Percentiles rank a stretch among this genome's conserved stretches.
Conservation (phyloP, 331 rosid genomes). For the Malus hybrid region DNA sequence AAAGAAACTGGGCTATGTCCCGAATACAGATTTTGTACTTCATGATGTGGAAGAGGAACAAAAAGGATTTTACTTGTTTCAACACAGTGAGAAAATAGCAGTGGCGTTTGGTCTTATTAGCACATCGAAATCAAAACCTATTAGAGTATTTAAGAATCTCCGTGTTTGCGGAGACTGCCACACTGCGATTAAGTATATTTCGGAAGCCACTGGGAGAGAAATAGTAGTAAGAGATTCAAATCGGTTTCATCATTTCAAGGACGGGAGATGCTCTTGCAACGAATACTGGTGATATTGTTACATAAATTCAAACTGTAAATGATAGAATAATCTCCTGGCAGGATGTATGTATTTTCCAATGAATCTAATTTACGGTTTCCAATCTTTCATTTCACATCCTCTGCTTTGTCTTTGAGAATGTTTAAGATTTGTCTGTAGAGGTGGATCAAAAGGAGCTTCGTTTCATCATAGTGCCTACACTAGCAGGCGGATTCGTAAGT, state of each 20-base stretch:
- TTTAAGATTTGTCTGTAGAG: background rate
- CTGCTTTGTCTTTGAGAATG: background rate
- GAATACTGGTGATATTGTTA: constrained; percentile 15
- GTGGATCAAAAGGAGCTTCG: background rate
- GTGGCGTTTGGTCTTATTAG: constrained; percentile 20
- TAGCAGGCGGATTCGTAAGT: background rate
- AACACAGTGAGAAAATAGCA: constrained; percentile 26
- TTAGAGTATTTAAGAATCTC: constrained; percentile 15
- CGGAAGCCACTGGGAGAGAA: constrained; percentile 18
- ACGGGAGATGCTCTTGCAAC: constrained; percentile 17
- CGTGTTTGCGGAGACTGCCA: background rate
- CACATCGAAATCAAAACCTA: constrained; percentile 7
- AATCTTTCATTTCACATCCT: background rate
- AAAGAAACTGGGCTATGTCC: constrained; percentile 12
- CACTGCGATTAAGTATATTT: constrained; percentile 15
- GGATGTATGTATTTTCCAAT: background rate
- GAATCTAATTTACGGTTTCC: background rate
- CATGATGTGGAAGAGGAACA: constrained; percentile 14
- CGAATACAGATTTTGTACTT: constrained; percentile 16
- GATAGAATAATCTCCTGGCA: background rate
- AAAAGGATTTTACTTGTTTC: constrained; percentile 14
- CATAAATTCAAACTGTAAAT: background rate
- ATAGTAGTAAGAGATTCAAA: constrained; percentile 24
- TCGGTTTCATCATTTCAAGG: constrained; percentile 21
- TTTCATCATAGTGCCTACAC: too few relatives aligned